Percentiles rank a stretch among this genome's conserved stretches.
Conservation (phyloP, 257 asterid genomes). For the Asclepias syriaca region DNA sequence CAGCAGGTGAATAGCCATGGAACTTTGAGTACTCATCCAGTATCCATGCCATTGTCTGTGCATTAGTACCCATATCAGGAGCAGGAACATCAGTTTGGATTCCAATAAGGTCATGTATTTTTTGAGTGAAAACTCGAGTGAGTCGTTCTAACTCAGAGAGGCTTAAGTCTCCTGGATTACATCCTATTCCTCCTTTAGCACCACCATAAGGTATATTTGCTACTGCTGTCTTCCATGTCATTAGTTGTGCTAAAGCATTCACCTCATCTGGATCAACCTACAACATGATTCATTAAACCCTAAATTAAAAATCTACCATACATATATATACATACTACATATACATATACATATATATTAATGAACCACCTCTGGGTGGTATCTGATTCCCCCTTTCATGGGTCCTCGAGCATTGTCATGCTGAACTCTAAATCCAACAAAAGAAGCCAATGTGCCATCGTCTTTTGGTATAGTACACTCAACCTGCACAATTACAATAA, state of each 20-base stretch:
- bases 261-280: constrained; percentile 96
- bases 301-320: neutral
- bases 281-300: constrained; percentile 1
- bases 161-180: constrained; percentile 64
- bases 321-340: neutral
- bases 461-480: constrained; percentile 96
- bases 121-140: constrained; percentile 53
- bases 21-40: constrained; percentile 67
- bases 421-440: constrained; percentile 86
- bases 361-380: constrained; percentile 75
- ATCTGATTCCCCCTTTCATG: constrained; percentile 97
- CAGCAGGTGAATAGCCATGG: constrained; percentile 67
- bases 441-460: constrained; percentile 80
- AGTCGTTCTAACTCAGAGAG: constrained; percentile 73
- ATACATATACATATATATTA: neutral
- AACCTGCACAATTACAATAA: constrained; percentile 38
- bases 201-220: constrained; percentile 97
- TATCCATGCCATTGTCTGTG: constrained; percentile 78
- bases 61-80: constrained; percentile 69
- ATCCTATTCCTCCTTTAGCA: constrained; percentile 96
- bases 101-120: constrained; percentile 57
- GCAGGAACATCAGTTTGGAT: constrained; percentile 64
- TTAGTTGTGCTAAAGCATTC: constrained; percentile 84
- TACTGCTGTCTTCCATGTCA: constrained; percentile 99
- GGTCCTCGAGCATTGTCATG: constrained; percentile 97